phyloP scores from a whole-genome alignment of 2,329 filamentous ascomycete species.

The Exutisphaerella laricina region DNA sequence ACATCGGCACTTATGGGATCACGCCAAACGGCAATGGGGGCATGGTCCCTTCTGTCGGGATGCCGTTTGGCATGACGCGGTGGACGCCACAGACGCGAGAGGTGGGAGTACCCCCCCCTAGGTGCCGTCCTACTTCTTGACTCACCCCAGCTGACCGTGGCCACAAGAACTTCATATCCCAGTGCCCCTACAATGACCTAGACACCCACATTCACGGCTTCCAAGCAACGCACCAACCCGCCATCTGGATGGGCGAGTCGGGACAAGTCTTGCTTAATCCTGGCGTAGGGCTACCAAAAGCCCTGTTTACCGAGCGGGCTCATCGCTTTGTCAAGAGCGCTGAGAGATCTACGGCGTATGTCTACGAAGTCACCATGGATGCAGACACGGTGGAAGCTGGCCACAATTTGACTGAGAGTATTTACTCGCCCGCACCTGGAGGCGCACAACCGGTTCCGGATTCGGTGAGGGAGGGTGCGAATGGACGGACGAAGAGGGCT shows the following conservation, averaged over 20 bases:
- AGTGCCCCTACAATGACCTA: conserved; percentile 44
- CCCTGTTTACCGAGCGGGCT: conserved; percentile 40
- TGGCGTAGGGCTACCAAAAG: conserved; percentile 32
- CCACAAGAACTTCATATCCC: conserved; percentile 46
- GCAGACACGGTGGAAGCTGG: conserved; percentile 31
- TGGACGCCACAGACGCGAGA: conserved; percentile 46
- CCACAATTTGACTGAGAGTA: conserved; percentile 29
- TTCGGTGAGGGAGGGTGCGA: conserved; percentile 37
- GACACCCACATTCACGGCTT: conserved; percentile 45
- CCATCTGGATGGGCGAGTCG: conserved; percentile 50
- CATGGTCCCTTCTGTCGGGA: conserved; percentile 34
- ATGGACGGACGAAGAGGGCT: conserved; percentile 34
- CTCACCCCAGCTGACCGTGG: too few relatives aligned
- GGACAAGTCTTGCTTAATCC: conserved; percentile 43
- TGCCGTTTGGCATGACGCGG: conserved; percentile 47
- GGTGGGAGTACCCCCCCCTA: conserved; percentile 6
- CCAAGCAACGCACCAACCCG: conserved; percentile 48
- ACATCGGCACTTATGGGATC: conserved; percentile 30
- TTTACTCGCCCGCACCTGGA: conserved; percentile 38
- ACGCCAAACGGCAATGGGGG: conserved; percentile 33
- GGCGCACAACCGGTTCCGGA: conserved; percentile 38
- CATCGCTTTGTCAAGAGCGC: conserved; percentile 40
- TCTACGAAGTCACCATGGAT: conserved; percentile 43
- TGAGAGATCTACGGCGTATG: conserved; percentile 42
- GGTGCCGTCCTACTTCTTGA: too few relatives aligned